Base-by-base conservation (phyloP, 306 rosid genomes). In the Pterocarpus macrocarpus region DNA sequence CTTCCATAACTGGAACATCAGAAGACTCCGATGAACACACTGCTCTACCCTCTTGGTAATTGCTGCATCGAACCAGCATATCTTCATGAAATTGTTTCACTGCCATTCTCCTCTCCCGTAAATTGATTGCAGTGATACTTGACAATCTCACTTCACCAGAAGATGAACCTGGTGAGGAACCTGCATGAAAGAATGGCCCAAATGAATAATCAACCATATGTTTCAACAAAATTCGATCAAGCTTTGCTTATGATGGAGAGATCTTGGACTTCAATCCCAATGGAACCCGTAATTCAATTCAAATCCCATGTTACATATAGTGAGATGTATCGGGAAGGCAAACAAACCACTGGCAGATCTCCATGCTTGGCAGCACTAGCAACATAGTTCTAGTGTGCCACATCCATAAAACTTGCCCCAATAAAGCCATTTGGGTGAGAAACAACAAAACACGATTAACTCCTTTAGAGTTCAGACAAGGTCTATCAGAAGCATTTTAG, bases 121-220 rank as follows among this genome's bases (percentile, higher is more conserved):
- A 85, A 67, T 78, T 75, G 79, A 56, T 72, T 34, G 71, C 62
- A 39, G 83, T 52, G 63, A 83, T 41, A 80, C 58, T 76, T 32
- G 75, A 53, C 43, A 61, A 85, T 83, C 85, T 85, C 47, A 83
- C 65, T 80, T 88, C 89, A 65, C 78, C 85, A 69, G 69, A 85
- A 75, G 91, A 86, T 52, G 89, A 86, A 69, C 79, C 85, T 5
- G 62, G 85, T 5, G 86, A 86, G 79, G 85, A 80, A 83, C 81
- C 83, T 87, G 88, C 59, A 70, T 17, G 84, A 71, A 77, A 76
- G 69, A 49, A 76, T 66, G 50, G 50, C 9, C 57, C 36, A 67
- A 56, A 71, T 61, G 53, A 75, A 79, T 72, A 32, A 80, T 67
- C 63, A 76, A 32, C 45, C 68, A 22, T 55, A 6, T 4, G 47